Conservation (phyloP, 169 alveolate genomes). For the Condylostoma magnum region DNA sequence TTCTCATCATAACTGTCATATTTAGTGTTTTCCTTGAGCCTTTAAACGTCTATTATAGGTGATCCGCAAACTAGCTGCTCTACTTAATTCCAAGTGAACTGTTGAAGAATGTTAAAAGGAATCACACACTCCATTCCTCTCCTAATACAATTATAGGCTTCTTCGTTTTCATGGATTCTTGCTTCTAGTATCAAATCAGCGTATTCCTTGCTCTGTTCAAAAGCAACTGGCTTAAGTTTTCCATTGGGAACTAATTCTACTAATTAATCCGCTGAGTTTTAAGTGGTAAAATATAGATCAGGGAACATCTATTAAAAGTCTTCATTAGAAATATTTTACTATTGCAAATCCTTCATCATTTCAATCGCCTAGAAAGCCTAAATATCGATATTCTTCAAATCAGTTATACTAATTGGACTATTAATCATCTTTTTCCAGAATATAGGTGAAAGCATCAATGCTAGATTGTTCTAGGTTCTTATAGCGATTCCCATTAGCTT, state of each 20-base stretch:
- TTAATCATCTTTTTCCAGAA: too few species aligned
- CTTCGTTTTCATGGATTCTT: not conserved
- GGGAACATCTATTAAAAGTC: not conserved
- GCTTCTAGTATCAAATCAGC: not conserved
- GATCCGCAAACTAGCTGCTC: constrained; percentile 83
- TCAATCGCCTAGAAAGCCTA: too few species aligned
- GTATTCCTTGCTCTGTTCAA: not conserved
- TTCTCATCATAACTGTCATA: constrained; percentile 69
- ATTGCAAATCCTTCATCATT: too few species aligned
- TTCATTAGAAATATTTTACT: too few species aligned
- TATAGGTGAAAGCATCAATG: not conserved
- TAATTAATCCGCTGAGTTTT: not conserved
- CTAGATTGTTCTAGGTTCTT: not conserved
- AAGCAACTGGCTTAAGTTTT: not conserved
- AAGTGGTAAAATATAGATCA: not conserved
- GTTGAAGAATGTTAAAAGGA: constrained; percentile 54
- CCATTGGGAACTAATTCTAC: not conserved
- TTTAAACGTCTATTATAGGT: constrained; percentile 77
- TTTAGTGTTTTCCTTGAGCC: constrained; percentile 77
- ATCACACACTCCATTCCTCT: constrained; percentile 53
- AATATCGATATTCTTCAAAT: too few species aligned
- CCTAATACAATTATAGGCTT: constrained; percentile 25
- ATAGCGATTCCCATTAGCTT: not conserved
- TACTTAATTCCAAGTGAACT: constrained; percentile 52
- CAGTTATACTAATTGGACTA: too few species aligned